Conservation (phyloP, 371 early-diverging fungal species). For the Mucor irregularis region DNA sequence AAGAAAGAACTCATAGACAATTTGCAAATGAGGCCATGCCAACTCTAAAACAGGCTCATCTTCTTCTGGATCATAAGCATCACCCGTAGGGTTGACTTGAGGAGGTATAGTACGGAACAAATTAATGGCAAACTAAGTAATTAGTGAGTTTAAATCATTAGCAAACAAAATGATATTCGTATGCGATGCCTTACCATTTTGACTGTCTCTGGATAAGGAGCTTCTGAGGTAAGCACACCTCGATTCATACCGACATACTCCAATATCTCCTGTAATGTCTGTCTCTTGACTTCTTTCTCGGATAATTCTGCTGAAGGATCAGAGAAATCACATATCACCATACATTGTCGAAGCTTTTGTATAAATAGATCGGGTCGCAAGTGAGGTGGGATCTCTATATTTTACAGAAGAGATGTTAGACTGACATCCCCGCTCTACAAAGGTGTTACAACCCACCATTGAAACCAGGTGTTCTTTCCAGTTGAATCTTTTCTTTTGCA, state of each 20-base stretch:
- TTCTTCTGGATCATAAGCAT: slow-evolving; percentile 97
- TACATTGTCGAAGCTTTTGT: slow-evolving; percentile 90
- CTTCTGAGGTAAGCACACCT: slow-evolving; percentile 83
- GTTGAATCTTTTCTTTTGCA: slow-evolving; percentile 76
- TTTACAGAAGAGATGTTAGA: background rate
- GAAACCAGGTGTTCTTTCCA: slow-evolving; percentile 77
- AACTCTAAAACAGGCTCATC: slow-evolving; percentile 95
- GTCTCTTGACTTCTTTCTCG: slow-evolving; percentile 95
- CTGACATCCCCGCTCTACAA: background rate
- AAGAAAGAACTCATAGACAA: slow-evolving; percentile 96
- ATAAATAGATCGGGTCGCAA: slow-evolving; percentile 81
- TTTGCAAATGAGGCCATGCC: slow-evolving; percentile 96
- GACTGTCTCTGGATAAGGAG: slow-evolving; percentile 87
- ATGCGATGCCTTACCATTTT: slow-evolving; percentile 78
- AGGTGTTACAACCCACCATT: slow-evolving; percentile 55
- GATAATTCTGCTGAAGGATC: slow-evolving; percentile 84
- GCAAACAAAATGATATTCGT: background rate
- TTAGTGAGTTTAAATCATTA: background rate
- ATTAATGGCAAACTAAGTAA: slow-evolving; percentile 80
- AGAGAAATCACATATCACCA: slow-evolving; percentile 91
- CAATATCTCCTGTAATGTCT: slow-evolving; percentile 85
- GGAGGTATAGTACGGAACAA: slow-evolving; percentile 95
- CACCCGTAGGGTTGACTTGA: slow-evolving; percentile 92
- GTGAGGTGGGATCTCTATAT: slow-evolving; percentile 69
- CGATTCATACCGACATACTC: slow-evolving; percentile 89